Evolutionary conservation across 345 rosid genomes (phyloP).

Genomic region (Hevea brasiliensis): DNA sequence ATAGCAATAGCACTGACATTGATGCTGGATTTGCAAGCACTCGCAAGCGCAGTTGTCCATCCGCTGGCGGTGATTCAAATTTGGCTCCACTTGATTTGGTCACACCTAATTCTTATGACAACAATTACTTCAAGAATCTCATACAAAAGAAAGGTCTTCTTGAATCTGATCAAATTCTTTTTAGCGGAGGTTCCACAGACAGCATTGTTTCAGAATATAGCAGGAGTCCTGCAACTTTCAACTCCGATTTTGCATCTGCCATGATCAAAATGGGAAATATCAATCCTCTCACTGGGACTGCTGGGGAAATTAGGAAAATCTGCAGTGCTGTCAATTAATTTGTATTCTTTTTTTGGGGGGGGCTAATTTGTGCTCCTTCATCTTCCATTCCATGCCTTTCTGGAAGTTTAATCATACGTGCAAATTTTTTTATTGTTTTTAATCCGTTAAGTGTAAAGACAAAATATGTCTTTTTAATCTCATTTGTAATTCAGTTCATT

Average conservation of each 20-base stretch:
- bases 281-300: slow-evolving; percentile 23
- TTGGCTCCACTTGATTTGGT: slow-evolving; percentile 64
- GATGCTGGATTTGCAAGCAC: slow-evolving; percentile 54
- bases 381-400: neutral
- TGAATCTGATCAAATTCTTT: slow-evolving; percentile 69
- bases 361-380: neutral
- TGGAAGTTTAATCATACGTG: no score
- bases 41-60: slow-evolving; percentile 50
- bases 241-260: slow-evolving; percentile 17
- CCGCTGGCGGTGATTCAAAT: slow-evolving; percentile 52
- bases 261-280: slow-evolving; percentile 38
- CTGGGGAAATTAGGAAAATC: slow-evolving; percentile 26
- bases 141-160: slow-evolving; percentile 59
- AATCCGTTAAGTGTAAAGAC: neutral
- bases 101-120: slow-evolving; percentile 59
- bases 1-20: slow-evolving; percentile 46
- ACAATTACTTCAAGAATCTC: slow-evolving; percentile 69
- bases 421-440: no score
- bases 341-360: no score
- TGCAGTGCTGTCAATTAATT: slow-evolving; percentile 16
- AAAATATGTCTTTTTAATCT: neutral
- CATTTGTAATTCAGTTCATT: neutral
- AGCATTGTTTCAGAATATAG: slow-evolving; percentile 13
- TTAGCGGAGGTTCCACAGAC: slow-evolving; percentile 56
- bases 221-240: neutral